phyloP scores from a whole-genome alignment of 495 filamentous ascomycete genomes.

The Penicillium ochrochloron region DNA sequence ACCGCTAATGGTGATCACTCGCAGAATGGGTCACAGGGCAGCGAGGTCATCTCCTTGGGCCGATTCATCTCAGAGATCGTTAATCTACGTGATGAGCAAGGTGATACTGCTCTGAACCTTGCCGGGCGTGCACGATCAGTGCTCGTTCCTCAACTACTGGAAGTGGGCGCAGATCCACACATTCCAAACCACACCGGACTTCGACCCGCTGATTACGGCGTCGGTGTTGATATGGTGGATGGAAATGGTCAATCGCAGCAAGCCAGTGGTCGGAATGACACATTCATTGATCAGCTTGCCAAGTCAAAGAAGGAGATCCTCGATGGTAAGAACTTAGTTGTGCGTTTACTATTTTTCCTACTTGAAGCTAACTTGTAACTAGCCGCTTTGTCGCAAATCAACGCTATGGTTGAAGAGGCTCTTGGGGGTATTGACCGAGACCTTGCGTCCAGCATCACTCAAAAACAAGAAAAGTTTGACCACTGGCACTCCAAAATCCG shows the following conservation, averaged over 20 bases:
- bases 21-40: conserved; percentile 36
- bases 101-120: conserved; percentile 93
- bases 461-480: conserved; percentile 83
- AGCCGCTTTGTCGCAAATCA: conserved; percentile 69
- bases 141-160: conserved; percentile 89
- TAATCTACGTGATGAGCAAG: conserved; percentile 87
- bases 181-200: conserved; percentile 89
- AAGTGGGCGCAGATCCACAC: conserved; percentile 87
- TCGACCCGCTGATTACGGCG: conserved; percentile 87
- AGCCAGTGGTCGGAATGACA: conserved; percentile 47
- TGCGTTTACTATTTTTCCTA: neutral
- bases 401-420: conserved; percentile 47
- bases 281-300: conserved; percentile 69
- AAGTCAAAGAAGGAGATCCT: conserved; percentile 53
- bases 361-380: conserved; percentile 32
- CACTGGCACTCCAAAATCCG: conserved; percentile 75
- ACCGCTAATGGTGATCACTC: conserved; percentile 39
- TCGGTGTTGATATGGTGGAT: conserved; percentile 69
- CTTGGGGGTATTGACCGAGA: conserved; percentile 72
- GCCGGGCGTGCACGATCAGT: conserved; percentile 90
- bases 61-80: conserved; percentile 96
- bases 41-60: conserved; percentile 75
- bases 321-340: conserved; percentile 37
- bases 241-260: conserved; percentile 51
- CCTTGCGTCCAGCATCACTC: conserved; percentile 73